Conservation (phyloP, 495 filamentous ascomycete genomes). For the Hypoxylon perforatum region DNA sequence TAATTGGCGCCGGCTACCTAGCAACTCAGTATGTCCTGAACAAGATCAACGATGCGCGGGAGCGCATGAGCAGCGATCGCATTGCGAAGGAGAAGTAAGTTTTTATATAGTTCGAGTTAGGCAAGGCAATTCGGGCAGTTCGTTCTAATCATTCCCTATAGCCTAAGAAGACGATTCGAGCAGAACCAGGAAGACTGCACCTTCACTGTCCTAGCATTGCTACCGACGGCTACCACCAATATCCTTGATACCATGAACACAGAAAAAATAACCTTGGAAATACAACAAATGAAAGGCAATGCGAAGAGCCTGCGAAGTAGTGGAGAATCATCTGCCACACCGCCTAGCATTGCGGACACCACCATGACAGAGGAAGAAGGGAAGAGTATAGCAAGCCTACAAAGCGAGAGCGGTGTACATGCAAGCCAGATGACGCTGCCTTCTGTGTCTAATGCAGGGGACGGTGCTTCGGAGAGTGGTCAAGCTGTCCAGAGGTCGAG, state of each 20-base stretch:
- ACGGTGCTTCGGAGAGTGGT: slow-evolving; percentile 53
- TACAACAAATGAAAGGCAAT: slow-evolving; percentile 93
- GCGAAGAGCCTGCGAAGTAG: slow-evolving; percentile 72
- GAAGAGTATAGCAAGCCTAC: slow-evolving; percentile 77
- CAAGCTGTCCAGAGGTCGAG: slow-evolving; percentile 61
- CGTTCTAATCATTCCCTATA: slow-evolving; percentile 50
- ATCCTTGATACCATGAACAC: slow-evolving; percentile 89
- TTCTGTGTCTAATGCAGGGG: slow-evolving; percentile 42
- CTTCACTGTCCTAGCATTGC: slow-evolving; percentile 94
- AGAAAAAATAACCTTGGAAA: slow-evolving; percentile 86
- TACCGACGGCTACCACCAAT: slow-evolving; percentile 89
- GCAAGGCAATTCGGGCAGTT: slow-evolving; percentile 3
- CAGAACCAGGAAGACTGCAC: slow-evolving; percentile 99
- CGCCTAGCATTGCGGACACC: slow-evolving; percentile 74
- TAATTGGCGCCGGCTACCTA: slow-evolving; percentile 90
- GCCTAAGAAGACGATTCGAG: slow-evolving; percentile 93
- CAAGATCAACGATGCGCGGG: slow-evolving; percentile 90
- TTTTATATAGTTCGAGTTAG: background rate
- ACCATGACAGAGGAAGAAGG: slow-evolving; percentile 78
- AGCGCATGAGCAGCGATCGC: slow-evolving; percentile 94
- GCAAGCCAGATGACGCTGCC: slow-evolving; percentile 76
- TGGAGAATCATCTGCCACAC: slow-evolving; percentile 68
- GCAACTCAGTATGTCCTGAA: slow-evolving; percentile 90
- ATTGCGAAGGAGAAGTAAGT: slow-evolving; percentile 95
- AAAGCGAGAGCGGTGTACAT: slow-evolving; percentile 82